Evolutionary conservation across 306 rosid genomes (phyloP).

Genomic region (Fagus crenata): DNA sequence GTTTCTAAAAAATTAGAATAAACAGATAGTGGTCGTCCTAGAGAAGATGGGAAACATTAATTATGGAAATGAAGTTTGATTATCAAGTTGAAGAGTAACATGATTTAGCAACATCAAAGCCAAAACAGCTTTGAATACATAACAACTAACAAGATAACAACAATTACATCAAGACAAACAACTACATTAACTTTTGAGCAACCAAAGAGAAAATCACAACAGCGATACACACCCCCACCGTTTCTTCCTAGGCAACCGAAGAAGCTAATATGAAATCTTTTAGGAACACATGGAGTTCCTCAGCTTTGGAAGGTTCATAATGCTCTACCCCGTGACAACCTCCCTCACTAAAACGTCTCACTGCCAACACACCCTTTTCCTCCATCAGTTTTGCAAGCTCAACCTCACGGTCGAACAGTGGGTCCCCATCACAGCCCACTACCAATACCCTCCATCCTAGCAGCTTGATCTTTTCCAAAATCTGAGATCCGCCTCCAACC

Average conservation of each 20-base stretch:
- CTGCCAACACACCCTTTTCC: slow-evolving; percentile 33
- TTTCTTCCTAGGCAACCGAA: neutral
- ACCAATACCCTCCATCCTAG: slow-evolving; percentile 43
- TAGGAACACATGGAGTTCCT: slow-evolving; percentile 8
- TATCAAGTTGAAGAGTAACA: no score
- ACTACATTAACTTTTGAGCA: no score
- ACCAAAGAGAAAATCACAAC: no score
- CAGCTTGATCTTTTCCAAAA: slow-evolving; percentile 19
- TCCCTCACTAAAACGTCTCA: slow-evolving; percentile 39
- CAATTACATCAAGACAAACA: no score
- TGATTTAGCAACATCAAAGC: no score
- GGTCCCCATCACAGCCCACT: slow-evolving; percentile 51
- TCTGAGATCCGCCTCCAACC: slow-evolving; percentile 9
- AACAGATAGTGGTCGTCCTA: no score
- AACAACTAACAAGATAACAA: no score
- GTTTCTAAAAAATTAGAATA: no score
- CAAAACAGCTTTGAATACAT: no score
- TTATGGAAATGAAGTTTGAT: no score
- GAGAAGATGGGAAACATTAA: no score
- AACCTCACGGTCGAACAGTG: slow-evolving; percentile 49
- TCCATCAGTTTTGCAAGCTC: slow-evolving; percentile 34
- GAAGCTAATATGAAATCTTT: slow-evolving; percentile 27
- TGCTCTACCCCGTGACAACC: slow-evolving; percentile 45
- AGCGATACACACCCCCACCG: neutral
- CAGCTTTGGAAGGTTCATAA: slow-evolving; percentile 27